phyloP scores from a whole-genome alignment of 2,329 filamentous ascomycete species.

The Colletotrichum sp. region DNA sequence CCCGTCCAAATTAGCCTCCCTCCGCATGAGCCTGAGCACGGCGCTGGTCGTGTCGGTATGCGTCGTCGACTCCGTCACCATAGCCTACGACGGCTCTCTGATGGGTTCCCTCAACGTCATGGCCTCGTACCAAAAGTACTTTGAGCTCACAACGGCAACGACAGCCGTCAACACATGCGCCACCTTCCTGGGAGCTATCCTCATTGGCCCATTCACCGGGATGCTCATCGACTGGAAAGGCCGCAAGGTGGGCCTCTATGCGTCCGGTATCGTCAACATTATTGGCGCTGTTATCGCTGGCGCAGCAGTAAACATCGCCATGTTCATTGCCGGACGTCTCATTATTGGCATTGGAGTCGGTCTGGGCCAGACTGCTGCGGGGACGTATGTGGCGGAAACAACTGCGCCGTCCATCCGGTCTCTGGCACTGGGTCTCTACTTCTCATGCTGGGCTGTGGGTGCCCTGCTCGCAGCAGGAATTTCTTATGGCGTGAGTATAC shows the following conservation, averaged over 20 bases:
- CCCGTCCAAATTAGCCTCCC: not conserved
- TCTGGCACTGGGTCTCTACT: conserved; percentile 70
- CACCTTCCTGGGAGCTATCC: conserved; percentile 56
- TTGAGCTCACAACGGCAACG: conserved; percentile 49
- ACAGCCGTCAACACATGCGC: conserved; percentile 57
- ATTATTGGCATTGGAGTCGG: conserved; percentile 71
- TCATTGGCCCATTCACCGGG: conserved; percentile 54
- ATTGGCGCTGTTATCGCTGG: conserved; percentile 65
- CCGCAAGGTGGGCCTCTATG: conserved; percentile 48
- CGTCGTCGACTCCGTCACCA: conserved; percentile 30
- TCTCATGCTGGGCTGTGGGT: conserved; percentile 72
- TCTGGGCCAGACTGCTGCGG: conserved; percentile 70
- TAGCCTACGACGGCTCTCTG: conserved; percentile 43
- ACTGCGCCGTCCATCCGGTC: conserved; percentile 64
- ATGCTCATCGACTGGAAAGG: conserved; percentile 53
- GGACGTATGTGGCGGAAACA: conserved; percentile 73
- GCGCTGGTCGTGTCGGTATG: conserved; percentile 28
- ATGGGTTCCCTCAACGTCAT: conserved; percentile 42
- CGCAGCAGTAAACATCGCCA: conserved; percentile 60
- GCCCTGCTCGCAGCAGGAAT: conserved; percentile 33
- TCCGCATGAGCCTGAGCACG: conserved; percentile 23
- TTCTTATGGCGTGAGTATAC: not conserved
- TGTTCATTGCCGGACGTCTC: conserved; percentile 59
- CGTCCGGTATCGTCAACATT: conserved; percentile 52
- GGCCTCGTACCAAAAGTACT: conserved; percentile 55